Conservation (phyloP, 768 basidiomycete genomes). For the Auricularia cornea region DNA sequence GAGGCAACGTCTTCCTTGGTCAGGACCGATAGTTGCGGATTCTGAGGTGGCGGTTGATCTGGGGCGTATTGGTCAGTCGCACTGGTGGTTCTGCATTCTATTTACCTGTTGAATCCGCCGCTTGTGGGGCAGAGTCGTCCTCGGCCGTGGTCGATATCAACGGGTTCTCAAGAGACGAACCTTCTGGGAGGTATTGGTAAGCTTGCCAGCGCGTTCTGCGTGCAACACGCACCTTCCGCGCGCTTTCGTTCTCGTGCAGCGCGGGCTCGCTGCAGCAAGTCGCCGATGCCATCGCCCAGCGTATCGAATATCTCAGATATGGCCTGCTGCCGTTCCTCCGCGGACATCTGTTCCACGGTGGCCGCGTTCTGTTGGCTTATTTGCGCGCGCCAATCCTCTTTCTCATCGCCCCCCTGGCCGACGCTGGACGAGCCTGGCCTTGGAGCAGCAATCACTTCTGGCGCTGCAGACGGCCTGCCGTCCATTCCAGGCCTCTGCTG, state of each 20-base stretch:
- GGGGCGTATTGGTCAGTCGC: too few species aligned
- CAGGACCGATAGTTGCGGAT: too few species aligned
- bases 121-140: too few species aligned
- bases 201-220: slow-evolving; percentile 5
- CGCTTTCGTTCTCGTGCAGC: slow-evolving; percentile 35
- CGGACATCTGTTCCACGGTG: slow-evolving; percentile 53
- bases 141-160: too few species aligned
- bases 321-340: slow-evolving; percentile 61
- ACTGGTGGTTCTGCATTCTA: too few species aligned
- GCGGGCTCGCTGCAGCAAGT: slow-evolving; percentile 49
- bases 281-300: slow-evolving; percentile 59
- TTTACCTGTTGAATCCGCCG: too few species aligned
- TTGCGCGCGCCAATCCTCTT: slow-evolving; percentile 42
- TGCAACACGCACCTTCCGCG: slow-evolving; percentile 11
- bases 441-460: slow-evolving; percentile 13
- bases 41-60: too few species aligned
- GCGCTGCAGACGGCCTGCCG: slow-evolving; percentile 11
- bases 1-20: too few species aligned
- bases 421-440: slow-evolving; percentile 7
- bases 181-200: too few species aligned
- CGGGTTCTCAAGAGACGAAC: too few species aligned
- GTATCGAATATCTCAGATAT: slow-evolving; percentile 56
- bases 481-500: slow-evolving; percentile 8
- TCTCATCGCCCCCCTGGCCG: slow-evolving; percentile 28
- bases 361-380: slow-evolving; percentile 56